phyloP scores from a whole-genome alignment of 148 eudicot species.

The Fallopia convolvulus region DNA sequence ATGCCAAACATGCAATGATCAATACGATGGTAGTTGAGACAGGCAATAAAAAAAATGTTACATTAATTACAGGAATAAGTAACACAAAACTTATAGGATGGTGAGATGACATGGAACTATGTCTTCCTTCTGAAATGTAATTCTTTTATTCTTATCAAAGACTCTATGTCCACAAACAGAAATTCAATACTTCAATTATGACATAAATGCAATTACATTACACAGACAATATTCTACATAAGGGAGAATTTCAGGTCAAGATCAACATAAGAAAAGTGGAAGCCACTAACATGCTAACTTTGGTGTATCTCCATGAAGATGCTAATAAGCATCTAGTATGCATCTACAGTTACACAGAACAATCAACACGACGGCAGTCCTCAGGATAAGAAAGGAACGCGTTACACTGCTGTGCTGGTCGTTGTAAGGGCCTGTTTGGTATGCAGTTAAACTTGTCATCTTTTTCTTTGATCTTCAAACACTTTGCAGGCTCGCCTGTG shows the following conservation, averaged over 20 bases:
- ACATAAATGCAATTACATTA: neutral
- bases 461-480: conserved; percentile 24
- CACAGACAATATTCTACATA: neutral
- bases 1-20: too few species aligned
- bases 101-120: too few species aligned
- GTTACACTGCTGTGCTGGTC: conserved; percentile 26
- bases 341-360: neutral
- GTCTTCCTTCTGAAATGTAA: too few species aligned
- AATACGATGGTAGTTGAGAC: too few species aligned
- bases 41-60: too few species aligned
- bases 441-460: conserved; percentile 38
- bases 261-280: neutral
- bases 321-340: neutral
- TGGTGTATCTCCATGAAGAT: neutral
- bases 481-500: conserved; percentile 20
- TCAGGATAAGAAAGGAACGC: conserved; percentile 15
- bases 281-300: neutral
- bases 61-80: too few species aligned
- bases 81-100: too few species aligned
- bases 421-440: conserved; percentile 28
- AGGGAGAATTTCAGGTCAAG: neutral
- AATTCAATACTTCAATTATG: neutral
- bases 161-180: neutral
- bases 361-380: neutral
- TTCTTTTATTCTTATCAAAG: too few species aligned